Percentiles rank a stretch among this genome's conserved stretches.
These are phyloP conservation scores for Clonostachys sp. DNA, from an alignment of 2,329 filamentous ascomycete species.

Conservation along the genomic window DNA sequence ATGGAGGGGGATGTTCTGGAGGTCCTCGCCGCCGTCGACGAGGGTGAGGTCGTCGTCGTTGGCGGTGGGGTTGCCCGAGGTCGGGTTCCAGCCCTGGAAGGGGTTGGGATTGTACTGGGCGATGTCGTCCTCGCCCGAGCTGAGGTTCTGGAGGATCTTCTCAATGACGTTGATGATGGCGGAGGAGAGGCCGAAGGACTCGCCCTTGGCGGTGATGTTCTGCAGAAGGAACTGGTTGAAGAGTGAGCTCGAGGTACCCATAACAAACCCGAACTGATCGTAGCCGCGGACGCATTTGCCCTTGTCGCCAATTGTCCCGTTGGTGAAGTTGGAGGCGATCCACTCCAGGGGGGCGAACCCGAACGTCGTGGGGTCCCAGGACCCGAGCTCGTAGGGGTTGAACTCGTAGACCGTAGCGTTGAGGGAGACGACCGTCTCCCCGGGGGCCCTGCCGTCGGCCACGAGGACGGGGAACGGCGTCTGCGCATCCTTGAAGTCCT, in stretches of 20 bases:
- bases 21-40: constrained; percentile 74
- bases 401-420: constrained; percentile 77
- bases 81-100: constrained; percentile 25
- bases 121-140: constrained; percentile 58
- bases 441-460: constrained; percentile 61
- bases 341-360: constrained; percentile 69
- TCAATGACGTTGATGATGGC: constrained; percentile 46
- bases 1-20: constrained; percentile 75
- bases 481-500: constrained; percentile 57
- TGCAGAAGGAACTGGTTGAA: constrained; percentile 76
- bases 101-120: constrained; percentile 56
- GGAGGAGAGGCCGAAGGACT: constrained; percentile 44
- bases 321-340: constrained; percentile 67
- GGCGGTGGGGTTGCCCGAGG: constrained; percentile 30
- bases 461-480: constrained; percentile 72
- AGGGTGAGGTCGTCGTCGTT: constrained; percentile 54
- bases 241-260: constrained; percentile 82
- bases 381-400: constrained; percentile 75
- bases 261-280: constrained; percentile 77
- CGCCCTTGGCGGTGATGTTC: constrained; percentile 33
- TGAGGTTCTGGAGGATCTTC: constrained; percentile 48
- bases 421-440: constrained; percentile 54
- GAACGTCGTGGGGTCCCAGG: constrained; percentile 67
- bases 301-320: constrained; percentile 49
- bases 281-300: constrained; percentile 70